These are phyloP conservation scores for Henckelia pumila DNA, from an alignment of 257 asterid species.

Conservation along the genomic window DNA sequence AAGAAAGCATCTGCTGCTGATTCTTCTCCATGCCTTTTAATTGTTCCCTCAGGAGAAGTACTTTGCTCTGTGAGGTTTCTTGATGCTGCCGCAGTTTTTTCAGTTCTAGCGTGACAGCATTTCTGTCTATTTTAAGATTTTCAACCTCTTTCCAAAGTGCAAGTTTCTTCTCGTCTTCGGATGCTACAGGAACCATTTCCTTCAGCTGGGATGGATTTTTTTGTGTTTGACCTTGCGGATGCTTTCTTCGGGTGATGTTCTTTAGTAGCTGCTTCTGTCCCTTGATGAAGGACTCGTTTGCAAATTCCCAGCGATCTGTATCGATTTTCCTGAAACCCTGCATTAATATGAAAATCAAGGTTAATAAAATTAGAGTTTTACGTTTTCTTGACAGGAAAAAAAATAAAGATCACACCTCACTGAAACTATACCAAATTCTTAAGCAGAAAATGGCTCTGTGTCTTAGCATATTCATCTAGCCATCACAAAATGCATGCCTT, in stretches of 20 bases:
- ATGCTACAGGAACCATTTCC: slow-evolving; percentile 28
- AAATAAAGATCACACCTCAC: slow-evolving; percentile 5
- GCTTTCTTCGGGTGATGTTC: slow-evolving; percentile 75
- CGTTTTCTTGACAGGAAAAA: slow-evolving; percentile 11
- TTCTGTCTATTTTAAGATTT: slow-evolving; percentile 58
- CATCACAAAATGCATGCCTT: background rate
- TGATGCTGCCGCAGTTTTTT: slow-evolving; percentile 62
- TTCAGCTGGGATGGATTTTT: slow-evolving; percentile 42
- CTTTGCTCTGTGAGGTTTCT: slow-evolving; percentile 65
- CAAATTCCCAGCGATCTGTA: slow-evolving; percentile 85
- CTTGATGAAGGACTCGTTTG: slow-evolving; percentile 73
- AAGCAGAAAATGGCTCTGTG: background rate
- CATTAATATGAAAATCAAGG: slow-evolving; percentile 14
- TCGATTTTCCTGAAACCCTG: slow-evolving; percentile 93
- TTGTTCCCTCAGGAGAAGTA: slow-evolving; percentile 57
- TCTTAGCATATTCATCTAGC: background rate
- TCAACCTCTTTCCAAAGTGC: slow-evolving; percentile 78
- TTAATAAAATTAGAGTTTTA: slow-evolving; percentile 10
- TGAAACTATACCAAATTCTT: background rate
- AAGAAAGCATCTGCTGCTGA: slow-evolving; percentile 94
- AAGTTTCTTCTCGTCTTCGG: slow-evolving; percentile 51
- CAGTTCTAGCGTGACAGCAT: slow-evolving; percentile 62
- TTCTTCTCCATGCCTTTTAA: slow-evolving; percentile 79
- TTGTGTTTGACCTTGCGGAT: slow-evolving; percentile 42
- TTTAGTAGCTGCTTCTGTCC: slow-evolving; percentile 79